Base-by-base conservation (phyloP, 2,329 filamentous ascomycete genomes). In the Raffaelea albimanens region DNA sequence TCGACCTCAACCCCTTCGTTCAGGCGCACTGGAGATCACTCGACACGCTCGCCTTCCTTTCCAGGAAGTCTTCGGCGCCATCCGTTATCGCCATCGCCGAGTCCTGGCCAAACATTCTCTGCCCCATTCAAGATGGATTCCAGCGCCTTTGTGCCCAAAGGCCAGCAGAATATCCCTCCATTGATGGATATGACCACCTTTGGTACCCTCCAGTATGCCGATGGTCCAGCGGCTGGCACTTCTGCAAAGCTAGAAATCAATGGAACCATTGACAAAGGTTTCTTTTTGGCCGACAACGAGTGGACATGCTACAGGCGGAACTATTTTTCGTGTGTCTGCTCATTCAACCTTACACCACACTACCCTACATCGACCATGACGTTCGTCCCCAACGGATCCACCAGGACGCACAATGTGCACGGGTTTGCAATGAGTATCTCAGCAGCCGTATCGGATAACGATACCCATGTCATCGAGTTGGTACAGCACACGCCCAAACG, bases 251-350 rank as follows among this genome's bases (percentile, higher is more conserved):
- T 85, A 19, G 83, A 86, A 14, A 86, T 95, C 53, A 74, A 82
- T 25, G 87, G 86, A 33, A 83, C 80, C 57, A 88, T 95, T 50
- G 87, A 94, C 62, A 94, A 95, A 58, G 89, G 89, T 0, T 94
- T 95, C 66, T 95, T 95, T 61, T 70, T 82, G 33, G 76, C 76
- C 3, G 89, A 94, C 47, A 74, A 78, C 18, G 87, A 90, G 57
- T 95, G 88, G 88, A 95, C 89, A 0, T 95, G 89, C 67, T 95
- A 95, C 61, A 76, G 89, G 31, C 77, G 90, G 40, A 95, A 95
- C 62, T 95, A 95, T 65, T 93, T 95, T 61, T 83, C 86, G 0
- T 88, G 93, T 46, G 79, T 83, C 45, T 91, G 87, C 62, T 87
- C 84, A 3, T 95, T 83, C 64, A 76, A 75, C 13, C 68, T 95